Conservation (phyloP, 1,284 basidiomycete species). For the Naganishia liquefaciens region DNA sequence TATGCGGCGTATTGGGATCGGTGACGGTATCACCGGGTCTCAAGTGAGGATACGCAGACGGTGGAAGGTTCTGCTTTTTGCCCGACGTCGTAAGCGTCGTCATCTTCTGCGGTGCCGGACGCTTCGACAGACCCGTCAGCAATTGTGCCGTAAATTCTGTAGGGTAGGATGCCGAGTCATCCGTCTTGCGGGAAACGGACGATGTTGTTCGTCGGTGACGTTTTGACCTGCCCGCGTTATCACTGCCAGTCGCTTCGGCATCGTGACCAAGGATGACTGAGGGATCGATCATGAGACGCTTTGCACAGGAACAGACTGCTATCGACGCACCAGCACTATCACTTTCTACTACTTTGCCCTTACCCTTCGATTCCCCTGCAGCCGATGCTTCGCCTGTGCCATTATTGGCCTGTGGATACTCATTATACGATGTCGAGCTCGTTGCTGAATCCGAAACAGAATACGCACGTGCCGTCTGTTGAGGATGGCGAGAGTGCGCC, state of each 20-base stretch:
- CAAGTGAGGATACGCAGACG: constrained; percentile 25
- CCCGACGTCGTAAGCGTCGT: constrained; percentile 15
- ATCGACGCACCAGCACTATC: constrained; percentile 10
- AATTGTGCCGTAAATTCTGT: constrained; percentile 22
- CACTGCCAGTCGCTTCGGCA: neutral
- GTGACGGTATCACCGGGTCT: constrained; percentile 35
- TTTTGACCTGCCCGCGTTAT: neutral
- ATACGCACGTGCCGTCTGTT: constrained; percentile 6
- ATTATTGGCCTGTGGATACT: neutral
- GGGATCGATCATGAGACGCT: neutral
- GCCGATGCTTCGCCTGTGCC: neutral
- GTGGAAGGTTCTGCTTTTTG: constrained; percentile 26
- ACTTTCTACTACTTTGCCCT: constrained; percentile 3
- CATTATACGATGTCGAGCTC: constrained; percentile 18
- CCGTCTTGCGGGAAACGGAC: constrained; percentile 24
- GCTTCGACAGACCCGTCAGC: constrained; percentile 20
- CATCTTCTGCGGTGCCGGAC: constrained; percentile 18
- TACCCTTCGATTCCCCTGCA: constrained; percentile 2
- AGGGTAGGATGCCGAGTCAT: constrained; percentile 21
- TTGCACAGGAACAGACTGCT: too few relatives aligned
- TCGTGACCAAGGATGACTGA: constrained; percentile 7
- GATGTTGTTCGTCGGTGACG: constrained; percentile 22
- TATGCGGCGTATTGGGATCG: constrained; percentile 29
- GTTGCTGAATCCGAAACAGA: constrained; percentile 24
- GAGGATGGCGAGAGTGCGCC: neutral